phyloP scores from a whole-genome alignment of 352 stramenopile genomes.

The Globisporangium ultimum region DNA sequence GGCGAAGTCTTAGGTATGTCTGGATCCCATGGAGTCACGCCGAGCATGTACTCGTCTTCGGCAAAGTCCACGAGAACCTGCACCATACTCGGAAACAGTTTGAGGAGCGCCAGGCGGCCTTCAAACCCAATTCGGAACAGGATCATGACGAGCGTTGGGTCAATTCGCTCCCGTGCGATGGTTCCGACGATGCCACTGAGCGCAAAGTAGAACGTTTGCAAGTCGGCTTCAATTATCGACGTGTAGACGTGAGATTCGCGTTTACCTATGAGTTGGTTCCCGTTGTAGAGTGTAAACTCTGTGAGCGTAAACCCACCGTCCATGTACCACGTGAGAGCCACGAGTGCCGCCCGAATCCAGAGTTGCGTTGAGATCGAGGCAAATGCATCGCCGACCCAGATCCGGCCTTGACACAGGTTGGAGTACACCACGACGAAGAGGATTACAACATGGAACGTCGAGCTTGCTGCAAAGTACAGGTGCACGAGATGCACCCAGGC shows the following conservation, averaged over 20 bases:
- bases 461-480: slow-evolving; percentile 29
- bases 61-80: neutral
- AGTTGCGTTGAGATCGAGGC: slow-evolving; percentile 27
- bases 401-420: slow-evolving; percentile 24
- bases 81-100: neutral
- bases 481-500: slow-evolving; percentile 41
- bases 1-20: slow-evolving; percentile 22
- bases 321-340: slow-evolving; percentile 37
- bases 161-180: slow-evolving; percentile 18
- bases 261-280: slow-evolving; percentile 21
- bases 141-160: slow-evolving; percentile 17
- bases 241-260: slow-evolving; percentile 25
- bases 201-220: slow-evolving; percentile 26
- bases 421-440: slow-evolving; percentile 27
- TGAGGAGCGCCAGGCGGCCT: slow-evolving; percentile 7
- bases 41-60: neutral
- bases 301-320: slow-evolving; percentile 38
- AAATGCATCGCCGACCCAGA: slow-evolving; percentile 38
- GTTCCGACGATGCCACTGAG: slow-evolving; percentile 15
- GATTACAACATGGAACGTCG: slow-evolving; percentile 24
- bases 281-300: slow-evolving; percentile 38
- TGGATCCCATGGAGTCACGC: neutral
- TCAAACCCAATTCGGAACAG: slow-evolving; percentile 18
- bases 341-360: slow-evolving; percentile 23
- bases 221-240: slow-evolving; percentile 32